Percentiles rank a stretch among this genome's conserved stretches.
Evolutionary conservation across 2,329 filamentous ascomycete species (phyloP).

Genomic region (Chaetomiaceae sp.): DNA sequence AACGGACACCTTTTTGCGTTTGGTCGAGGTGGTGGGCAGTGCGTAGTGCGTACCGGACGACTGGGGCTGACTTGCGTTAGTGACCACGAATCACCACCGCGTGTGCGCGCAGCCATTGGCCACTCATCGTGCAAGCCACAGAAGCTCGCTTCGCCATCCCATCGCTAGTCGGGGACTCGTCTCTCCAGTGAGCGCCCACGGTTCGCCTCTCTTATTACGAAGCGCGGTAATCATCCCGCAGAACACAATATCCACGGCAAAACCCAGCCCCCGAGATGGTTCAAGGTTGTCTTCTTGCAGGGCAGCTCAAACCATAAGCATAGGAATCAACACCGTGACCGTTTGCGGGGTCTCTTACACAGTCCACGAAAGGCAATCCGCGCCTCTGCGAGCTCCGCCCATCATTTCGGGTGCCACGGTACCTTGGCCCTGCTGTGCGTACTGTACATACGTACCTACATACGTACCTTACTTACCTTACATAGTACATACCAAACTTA

Average conservation of each 20-base stretch:
- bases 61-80: conserved; percentile 6
- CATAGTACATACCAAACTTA: no score
- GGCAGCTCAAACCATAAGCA: no score
- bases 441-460: no score
- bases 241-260: neutral
- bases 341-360: neutral
- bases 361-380: neutral
- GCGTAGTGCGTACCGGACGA: neutral
- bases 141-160: conserved; percentile 18
- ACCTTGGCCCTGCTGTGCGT: no score
- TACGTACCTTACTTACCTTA: no score
- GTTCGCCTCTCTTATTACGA: neutral
- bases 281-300: no score
- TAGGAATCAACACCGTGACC: neutral
- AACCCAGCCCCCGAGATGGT: no score
- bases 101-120: conserved; percentile 32
- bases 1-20: neutral
- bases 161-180: conserved; percentile 18
- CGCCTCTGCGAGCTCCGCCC: no score
- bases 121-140: conserved; percentile 26
- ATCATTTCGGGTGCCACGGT: no score
- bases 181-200: neutral
- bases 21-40: neutral
- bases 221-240: neutral
- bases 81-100: conserved; percentile 30